A percentile compares a stretch with the other conserved stretches of the same genome.
phyloP scores from a whole-genome alignment of 75 land plant genomes.

The Azolla pinnata region DNA sequence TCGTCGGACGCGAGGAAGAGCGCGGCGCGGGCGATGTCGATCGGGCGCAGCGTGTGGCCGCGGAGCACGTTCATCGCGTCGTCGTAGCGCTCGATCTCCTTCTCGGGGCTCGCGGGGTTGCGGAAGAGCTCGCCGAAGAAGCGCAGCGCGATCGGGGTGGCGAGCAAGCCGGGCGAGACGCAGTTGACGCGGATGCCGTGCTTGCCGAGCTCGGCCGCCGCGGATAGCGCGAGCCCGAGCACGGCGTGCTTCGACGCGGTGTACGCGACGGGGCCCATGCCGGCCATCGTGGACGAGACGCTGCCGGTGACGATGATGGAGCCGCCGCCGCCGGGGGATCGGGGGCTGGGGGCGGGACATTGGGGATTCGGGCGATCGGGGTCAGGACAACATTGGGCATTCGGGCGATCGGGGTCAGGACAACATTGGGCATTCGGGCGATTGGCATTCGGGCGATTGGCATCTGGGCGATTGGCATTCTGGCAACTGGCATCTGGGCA shows the following conservation, averaged over 20 bases:
- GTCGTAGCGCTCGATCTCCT: neutral
- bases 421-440: too few relatives aligned
- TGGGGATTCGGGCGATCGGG: too few relatives aligned
- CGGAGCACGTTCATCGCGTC: neutral
- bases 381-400: too few relatives aligned
- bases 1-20: constrained; percentile 21
- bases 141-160: constrained; percentile 32
- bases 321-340: too few relatives aligned
- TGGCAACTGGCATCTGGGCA: too few relatives aligned
- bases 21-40: constrained; percentile 18
- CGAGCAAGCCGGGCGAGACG: constrained; percentile 66
- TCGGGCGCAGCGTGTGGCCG: constrained; percentile 6
- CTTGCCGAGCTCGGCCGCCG: constrained; percentile 33
- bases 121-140: neutral
- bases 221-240: constrained; percentile 21
- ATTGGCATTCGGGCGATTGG: too few relatives aligned
- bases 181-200: constrained; percentile 56
- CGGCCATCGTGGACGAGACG: constrained; percentile 30
- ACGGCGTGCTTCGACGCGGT: constrained; percentile 38
- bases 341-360: too few relatives aligned
- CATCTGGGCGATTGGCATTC: too few relatives aligned
- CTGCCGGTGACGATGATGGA: too few relatives aligned
- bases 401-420: too few relatives aligned
- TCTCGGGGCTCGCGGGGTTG: neutral
- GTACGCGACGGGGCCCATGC: constrained; percentile 35